phyloP scores from a whole-genome alignment of 2,329 filamentous ascomycete genomes.

The Pseudogymnoascus sp. region DNA sequence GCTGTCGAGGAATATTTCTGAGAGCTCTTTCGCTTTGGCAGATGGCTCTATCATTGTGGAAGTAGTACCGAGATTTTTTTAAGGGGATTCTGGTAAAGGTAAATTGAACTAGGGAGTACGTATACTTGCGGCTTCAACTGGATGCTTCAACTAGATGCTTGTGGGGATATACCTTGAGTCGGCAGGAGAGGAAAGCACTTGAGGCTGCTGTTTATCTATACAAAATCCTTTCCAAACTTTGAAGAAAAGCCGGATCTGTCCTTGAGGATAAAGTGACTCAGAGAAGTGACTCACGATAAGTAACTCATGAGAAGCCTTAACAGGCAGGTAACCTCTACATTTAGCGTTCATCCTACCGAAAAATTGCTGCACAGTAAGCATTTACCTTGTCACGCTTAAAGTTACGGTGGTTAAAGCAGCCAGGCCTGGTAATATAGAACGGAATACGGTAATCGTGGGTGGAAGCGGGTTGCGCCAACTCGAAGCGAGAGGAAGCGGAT shows the following conservation, averaged over 20 bases:
- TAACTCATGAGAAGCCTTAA: not conserved
- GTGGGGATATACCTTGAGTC: not conserved
- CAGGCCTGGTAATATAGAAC: no score
- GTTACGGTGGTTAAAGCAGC: no score
- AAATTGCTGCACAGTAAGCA: not conserved
- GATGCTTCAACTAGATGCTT: not conserved
- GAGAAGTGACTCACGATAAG: not conserved
- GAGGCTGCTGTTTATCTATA: not conserved
- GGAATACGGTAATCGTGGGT: no score
- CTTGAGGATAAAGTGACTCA: not conserved
- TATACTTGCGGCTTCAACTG: not conserved
- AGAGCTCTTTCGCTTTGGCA: not conserved
- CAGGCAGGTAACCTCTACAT: not conserved
- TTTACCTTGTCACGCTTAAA: not conserved
- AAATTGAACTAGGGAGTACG: not conserved
- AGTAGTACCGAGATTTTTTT: not conserved
- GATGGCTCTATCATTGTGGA: slow-evolving; percentile 3
- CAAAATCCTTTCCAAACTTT: slow-evolving; percentile 1
- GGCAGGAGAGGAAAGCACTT: not conserved
- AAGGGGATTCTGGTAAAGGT: not conserved
- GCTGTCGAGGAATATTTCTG: slow-evolving; percentile 2
- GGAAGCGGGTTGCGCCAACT: no score
- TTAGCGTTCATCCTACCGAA: not conserved
- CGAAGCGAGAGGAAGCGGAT: no score
- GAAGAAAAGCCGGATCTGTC: not conserved